Evolutionary conservation across 495 filamentous ascomycete species (phyloP).

Genomic region (Neurospora sublineolata): DNA sequence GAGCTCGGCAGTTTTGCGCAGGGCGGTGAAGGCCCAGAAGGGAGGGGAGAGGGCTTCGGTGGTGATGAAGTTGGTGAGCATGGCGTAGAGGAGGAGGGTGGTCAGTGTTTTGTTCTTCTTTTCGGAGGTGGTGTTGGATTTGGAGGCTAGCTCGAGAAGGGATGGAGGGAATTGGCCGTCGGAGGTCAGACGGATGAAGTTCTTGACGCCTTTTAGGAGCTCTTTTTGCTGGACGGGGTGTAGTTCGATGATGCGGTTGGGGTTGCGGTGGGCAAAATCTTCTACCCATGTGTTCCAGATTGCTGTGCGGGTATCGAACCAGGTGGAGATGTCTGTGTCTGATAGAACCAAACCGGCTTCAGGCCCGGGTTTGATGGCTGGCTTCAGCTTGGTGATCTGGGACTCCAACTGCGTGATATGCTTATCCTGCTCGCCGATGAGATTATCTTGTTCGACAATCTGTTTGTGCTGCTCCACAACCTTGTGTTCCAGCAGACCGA

Average conservation of each 20-base stretch:
- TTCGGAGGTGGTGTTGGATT: background rate
- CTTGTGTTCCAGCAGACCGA: background rate
- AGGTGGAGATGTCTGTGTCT: constrained; percentile 1
- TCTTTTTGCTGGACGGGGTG: constrained; percentile 8
- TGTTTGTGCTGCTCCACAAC: no score
- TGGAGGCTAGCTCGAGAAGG: background rate
- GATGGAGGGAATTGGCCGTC: background rate
- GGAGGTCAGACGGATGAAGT: constrained; percentile 3
- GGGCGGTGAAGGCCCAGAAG: constrained; percentile 6
- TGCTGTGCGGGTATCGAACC: constrained; percentile 4
- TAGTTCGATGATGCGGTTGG: background rate
- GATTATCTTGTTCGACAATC: no score
- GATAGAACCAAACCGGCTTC: background rate
- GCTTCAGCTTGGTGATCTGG: background rate
- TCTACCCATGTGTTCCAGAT: background rate
- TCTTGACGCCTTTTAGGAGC: background rate
- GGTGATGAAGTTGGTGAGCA: constrained; percentile 10
- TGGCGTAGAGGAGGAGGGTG: constrained; percentile 5
- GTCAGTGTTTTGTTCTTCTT: background rate
- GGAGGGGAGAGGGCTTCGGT: constrained; percentile 2
- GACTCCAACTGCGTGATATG: background rate
- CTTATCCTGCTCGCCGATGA: background rate
- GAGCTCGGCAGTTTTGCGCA: background rate
- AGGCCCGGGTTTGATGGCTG: background rate
- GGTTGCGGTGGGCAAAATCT: constrained; percentile 3